Percentiles rank a stretch among this genome's conserved stretches.
Conservation (phyloP, 225 moss, liverwort and hornwort species). For the Thuidium tamariscinum region DNA sequence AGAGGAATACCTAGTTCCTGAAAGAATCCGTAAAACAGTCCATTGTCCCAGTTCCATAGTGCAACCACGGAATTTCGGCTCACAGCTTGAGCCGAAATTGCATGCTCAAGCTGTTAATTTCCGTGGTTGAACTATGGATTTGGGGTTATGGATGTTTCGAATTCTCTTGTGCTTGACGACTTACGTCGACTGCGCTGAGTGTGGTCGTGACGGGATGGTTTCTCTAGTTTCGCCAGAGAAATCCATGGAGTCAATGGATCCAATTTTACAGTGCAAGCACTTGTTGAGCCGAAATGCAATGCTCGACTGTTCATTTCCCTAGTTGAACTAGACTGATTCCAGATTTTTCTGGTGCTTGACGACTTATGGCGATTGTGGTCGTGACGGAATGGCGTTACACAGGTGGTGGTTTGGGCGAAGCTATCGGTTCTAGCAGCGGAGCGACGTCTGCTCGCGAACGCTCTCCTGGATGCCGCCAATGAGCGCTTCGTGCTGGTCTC, state of each 20-base stretch:
- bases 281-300: neutral
- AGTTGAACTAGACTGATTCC: neutral
- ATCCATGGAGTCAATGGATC: neutral
- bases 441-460: conserved; percentile 33
- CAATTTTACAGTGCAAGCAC: neutral
- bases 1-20: neutral
- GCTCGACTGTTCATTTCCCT: neutral
- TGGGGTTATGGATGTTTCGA: neutral
- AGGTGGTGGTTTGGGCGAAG: conserved; percentile 30
- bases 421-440: conserved; percentile 21
- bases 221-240: neutral
- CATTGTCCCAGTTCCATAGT: no score
- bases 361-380: neutral
- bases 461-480: conserved; percentile 24
- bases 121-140: neutral
- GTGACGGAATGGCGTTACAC: neutral
- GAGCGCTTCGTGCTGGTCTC: conserved; percentile 34
- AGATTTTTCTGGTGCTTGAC: neutral
- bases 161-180: neutral
- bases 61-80: neutral
- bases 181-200: neutral
- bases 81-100: no score
- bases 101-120: neutral
- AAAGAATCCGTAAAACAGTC: neutral
- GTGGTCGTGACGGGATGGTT: neutral